Percentiles rank a stretch among this genome's conserved stretches.
Evolutionary conservation across 371 early-diverging fungal species (phyloP).

Genomic region (Actinomortierella wolfii): DNA sequence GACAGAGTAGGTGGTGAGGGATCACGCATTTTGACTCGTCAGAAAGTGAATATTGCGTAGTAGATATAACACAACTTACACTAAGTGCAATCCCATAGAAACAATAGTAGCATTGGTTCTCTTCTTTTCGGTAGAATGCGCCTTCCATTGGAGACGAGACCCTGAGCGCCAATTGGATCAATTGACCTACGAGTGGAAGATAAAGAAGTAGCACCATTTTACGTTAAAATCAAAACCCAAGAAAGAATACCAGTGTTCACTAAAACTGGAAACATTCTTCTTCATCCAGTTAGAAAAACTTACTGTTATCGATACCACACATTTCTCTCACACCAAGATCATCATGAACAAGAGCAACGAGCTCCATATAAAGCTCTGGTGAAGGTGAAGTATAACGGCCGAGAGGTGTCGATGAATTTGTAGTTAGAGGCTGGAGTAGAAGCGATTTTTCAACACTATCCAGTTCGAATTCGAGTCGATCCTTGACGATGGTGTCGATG

Average conservation of each 20-base stretch:
- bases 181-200: slow-evolving; percentile 16
- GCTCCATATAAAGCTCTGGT: slow-evolving; percentile 38
- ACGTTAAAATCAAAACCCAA: background rate
- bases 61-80: slow-evolving; percentile 34
- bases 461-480: slow-evolving; percentile 12
- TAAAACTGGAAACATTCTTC: no score
- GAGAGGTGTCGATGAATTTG: slow-evolving; percentile 21
- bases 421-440: slow-evolving; percentile 20
- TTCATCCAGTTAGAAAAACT: background rate
- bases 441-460: slow-evolving; percentile 20
- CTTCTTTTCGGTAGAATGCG: slow-evolving; percentile 40
- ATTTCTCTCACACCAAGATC: slow-evolving; percentile 70
- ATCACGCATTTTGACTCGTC: no score
- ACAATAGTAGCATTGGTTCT: slow-evolving; percentile 75
- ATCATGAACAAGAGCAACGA: slow-evolving; percentile 61
- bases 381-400: slow-evolving; percentile 14
- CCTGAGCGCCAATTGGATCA: slow-evolving; percentile 36
- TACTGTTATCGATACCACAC: slow-evolving; percentile 63
- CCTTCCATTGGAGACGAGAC: slow-evolving; percentile 38
- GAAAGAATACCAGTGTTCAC: background rate
- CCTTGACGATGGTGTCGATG: background rate
- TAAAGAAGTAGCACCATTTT: background rate
- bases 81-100: slow-evolving; percentile 64
- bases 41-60: background rate
- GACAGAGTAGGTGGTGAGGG: no score